Evolutionary conservation across 1,284 basidiomycete species (phyloP).

Genomic region (Ustilago xerochloae): DNA sequence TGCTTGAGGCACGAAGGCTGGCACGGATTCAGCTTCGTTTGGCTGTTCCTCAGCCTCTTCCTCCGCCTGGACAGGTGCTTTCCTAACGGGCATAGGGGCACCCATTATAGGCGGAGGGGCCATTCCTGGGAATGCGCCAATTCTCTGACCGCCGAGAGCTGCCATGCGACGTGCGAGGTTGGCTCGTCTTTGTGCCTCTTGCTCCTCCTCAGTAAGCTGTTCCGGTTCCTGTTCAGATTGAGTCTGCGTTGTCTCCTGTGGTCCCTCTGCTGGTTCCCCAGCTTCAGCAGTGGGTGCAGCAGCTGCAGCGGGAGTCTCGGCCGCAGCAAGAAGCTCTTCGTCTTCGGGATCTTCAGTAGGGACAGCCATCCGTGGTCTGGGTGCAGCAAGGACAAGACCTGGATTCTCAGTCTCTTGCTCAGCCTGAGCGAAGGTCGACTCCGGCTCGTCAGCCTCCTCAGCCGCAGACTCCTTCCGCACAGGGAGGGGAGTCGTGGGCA

Average conservation of each 20-base stretch:
- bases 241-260: background rate
- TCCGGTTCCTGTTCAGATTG: conserved; percentile 19
- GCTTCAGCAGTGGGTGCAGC: background rate
- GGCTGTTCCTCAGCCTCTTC: conserved; percentile 49
- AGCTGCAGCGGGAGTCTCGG: conserved; percentile 13
- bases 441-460: conserved; percentile 4
- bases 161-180: conserved; percentile 64
- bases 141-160: conserved; percentile 59
- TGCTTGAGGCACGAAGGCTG: conserved; percentile 45
- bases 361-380: conserved; percentile 47
- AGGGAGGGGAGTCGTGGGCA: conserved; percentile 17
- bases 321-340: conserved; percentile 41
- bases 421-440: background rate
- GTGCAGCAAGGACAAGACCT: conserved; percentile 51
- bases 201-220: conserved; percentile 55
- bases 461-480: conserved; percentile 13
- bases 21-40: conserved; percentile 61
- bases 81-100: conserved; percentile 71
- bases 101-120: conserved; percentile 70
- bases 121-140: conserved; percentile 73
- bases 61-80: conserved; percentile 53
- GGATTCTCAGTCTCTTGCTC: conserved; percentile 6
- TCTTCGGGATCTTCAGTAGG: conserved; percentile 55
- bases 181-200: conserved; percentile 58
- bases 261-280: background rate